Evolutionary conservation across 2,329 filamentous ascomycete genomes (phyloP), one percentile per base, ranked within the genome.

Genomic region (Cladorrhinum sp.): DNA sequence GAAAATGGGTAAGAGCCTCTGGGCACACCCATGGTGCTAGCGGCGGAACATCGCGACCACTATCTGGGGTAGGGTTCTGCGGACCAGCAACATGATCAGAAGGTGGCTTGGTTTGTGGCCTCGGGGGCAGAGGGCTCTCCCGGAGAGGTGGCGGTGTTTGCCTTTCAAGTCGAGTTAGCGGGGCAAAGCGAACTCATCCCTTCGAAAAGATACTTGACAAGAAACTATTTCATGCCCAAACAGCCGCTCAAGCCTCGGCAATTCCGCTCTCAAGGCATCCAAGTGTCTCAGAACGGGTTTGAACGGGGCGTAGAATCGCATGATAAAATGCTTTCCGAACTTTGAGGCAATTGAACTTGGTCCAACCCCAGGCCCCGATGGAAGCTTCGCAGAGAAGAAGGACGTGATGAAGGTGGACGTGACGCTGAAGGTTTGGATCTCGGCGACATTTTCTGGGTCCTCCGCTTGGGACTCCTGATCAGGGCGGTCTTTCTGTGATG

Each of bases 1-100:
- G 54, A 23, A 63, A 63, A 23, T 63, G 61, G n/a, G 54, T 18
- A 3, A 62, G 55, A 18, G 48, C 56, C 21, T 16, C 21, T 42
- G 9, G 56, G 57, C 5, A 28, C 6, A 12, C 30, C 16, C 14
- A 28, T 28, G 9, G 4, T 28, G n/a, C n/a, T n/a, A n/a, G n/a
- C n/a, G n/a, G n/a, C n/a, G n/a, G n/a, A n/a, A n/a, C n/a, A n/a
- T n/a, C n/a, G n/a, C n/a, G n/a, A n/a, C n/a, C n/a, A n/a, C n/a
- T n/a, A n/a, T n/a, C n/a, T n/a, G n/a, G n/a, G n/a, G n/a, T n/a
- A n/a, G n/a, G n/a, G n/a, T n/a, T n/a, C n/a, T n/a, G 26, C 9
- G 26, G 26, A 28, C 26, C 26, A 28, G 26, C 14, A 42, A 10
- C 14, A n/a, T 3, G 3, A 42, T 42, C 36, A n/a, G n/a, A n/a